Evolutionary conservation across 331 rosid genomes (phyloP).

Genomic region (Acacia concinna): DNA sequence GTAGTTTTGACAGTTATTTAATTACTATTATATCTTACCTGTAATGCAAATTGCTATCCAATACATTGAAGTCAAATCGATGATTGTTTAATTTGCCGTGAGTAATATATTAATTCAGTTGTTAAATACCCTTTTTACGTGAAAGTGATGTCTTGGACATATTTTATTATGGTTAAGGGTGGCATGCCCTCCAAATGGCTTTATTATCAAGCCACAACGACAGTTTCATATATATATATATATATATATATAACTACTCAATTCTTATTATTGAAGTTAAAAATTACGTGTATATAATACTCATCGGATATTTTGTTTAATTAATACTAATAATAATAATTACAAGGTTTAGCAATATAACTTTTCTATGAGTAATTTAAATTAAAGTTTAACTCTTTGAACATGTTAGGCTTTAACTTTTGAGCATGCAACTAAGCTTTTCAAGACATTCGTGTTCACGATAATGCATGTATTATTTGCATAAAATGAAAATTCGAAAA

Average conservation of each 20-base stretch:
- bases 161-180: slow-evolving; percentile 2
- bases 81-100: not conserved
- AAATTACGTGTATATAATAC: not conserved
- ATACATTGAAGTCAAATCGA: not conserved
- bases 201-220: not conserved
- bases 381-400: not conserved
- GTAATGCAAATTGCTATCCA: not conserved
- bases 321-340: not conserved
- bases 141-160: slow-evolving; percentile 36
- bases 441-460: not conserved
- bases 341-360: not conserved
- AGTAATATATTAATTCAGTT: not conserved
- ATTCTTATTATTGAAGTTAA: not conserved
- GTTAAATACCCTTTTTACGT: slow-evolving; percentile 30
- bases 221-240: slow-evolving; percentile 27
- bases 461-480: not conserved
- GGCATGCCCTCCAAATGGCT: slow-evolving; percentile 14
- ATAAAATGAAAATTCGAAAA: not conserved
- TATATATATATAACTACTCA: too few species aligned
- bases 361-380: not conserved
- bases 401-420: not conserved
- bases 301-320: not conserved
- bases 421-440: not conserved
- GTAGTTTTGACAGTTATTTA: not conserved
- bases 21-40: not conserved